Conservation (phyloP, 2,329 filamentous ascomycete genomes). For the Myriosclerotinia duriaeana region DNA sequence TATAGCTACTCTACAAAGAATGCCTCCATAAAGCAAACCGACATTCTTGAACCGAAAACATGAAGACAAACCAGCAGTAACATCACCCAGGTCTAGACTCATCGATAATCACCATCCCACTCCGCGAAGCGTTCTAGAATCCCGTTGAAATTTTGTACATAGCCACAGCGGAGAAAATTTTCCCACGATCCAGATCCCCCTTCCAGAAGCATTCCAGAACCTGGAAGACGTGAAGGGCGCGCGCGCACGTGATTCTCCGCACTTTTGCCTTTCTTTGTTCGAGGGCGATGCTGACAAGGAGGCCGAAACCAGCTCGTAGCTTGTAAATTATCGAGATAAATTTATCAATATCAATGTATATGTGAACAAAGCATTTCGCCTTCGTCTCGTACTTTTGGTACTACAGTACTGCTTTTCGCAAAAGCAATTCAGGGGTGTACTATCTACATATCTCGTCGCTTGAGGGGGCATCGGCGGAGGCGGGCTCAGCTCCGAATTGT, state of each 20-base stretch:
- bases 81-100: background rate
- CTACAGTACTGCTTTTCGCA: background rate
- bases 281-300: background rate
- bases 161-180: background rate
- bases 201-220: background rate
- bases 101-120: background rate
- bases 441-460: too few relatives aligned
- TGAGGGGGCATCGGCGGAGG: background rate
- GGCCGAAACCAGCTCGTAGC: background rate
- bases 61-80: background rate
- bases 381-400: background rate
- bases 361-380: background rate
- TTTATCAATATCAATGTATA: background rate
- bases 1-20: background rate
- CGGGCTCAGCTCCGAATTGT: constrained; percentile 11
- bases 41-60: background rate
- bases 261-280: background rate
- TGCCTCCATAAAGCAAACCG: background rate
- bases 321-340: background rate
- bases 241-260: background rate
- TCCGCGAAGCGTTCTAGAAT: background rate
- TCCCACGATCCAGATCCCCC: background rate
- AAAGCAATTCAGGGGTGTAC: background rate
- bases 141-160: too few relatives aligned
- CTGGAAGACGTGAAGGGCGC: background rate